Evolutionary conservation across 805 yeast species (phyloP), one percentile per base, ranked within the genome.

Genomic region (Candida maesae): DNA sequence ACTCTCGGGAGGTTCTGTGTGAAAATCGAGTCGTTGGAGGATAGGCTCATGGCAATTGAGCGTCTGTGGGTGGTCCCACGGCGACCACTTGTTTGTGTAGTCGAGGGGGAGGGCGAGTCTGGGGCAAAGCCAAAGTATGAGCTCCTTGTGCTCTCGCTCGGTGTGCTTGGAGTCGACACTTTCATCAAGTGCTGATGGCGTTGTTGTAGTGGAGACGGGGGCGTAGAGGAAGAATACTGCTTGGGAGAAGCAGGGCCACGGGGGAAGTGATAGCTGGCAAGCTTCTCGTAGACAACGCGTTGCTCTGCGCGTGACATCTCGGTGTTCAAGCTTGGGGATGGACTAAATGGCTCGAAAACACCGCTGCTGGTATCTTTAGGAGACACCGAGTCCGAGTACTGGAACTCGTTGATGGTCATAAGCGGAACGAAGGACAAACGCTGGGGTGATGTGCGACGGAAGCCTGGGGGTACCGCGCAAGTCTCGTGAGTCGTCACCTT

Each of bases 181-280:
- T n/a, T n/a, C n/a, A n/a, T n/a, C n/a, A 4, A 38, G 42, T 30
- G 39, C n/a, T 11, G 31, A 18, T 23, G 45, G 34, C 26, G 35
- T 34, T 21, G 19, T 20, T n/a, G n/a, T n/a, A n/a, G n/a, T n/a
- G n/a, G n/a, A n/a, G n/a, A n/a, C n/a, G n/a, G n/a, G 15, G 25
- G 21, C 10, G 16, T n/a, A n/a, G n/a, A n/a, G n/a, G n/a, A n/a
- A n/a, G n/a, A n/a, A n/a, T n/a, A n/a, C n/a, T n/a, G n/a, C n/a
- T n/a, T n/a, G n/a, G n/a, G n/a, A n/a, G n/a, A n/a, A n/a, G 24
- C 3, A 12, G 26, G 11, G 2, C 30, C 36, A 26, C 25, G 34
- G 13, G 54, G 54, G 20, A 50, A 50, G 17, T 31, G 38, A 18
- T 32, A 50, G 21, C 31, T 32, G 6, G 50, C 35, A 9, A 50